These are phyloP conservation scores for Globisporangium nodosum DNA, from an alignment of 352 stramenopile species.

Conservation along the genomic window DNA sequence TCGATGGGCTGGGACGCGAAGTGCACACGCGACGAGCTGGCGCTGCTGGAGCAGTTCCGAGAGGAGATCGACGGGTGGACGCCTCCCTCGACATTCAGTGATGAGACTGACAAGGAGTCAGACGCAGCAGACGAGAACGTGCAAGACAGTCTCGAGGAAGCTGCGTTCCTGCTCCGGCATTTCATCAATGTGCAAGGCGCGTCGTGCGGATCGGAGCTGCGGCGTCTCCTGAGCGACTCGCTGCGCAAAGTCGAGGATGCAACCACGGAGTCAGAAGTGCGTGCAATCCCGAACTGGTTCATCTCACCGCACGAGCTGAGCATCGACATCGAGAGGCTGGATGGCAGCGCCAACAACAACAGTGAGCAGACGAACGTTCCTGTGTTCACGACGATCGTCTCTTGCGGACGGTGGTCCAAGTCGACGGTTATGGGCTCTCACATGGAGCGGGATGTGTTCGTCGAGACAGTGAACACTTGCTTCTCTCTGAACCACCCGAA, in stretches of 20 bases:
- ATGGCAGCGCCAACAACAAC: neutral
- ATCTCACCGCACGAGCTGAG: slow-evolving; percentile 84
- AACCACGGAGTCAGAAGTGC: neutral
- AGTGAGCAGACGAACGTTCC: neutral
- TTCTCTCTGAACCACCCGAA: slow-evolving; percentile 32
- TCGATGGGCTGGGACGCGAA: neutral
- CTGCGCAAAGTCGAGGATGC: neutral
- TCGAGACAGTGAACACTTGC: neutral
- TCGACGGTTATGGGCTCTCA: slow-evolving; percentile 23
- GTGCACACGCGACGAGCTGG: neutral
- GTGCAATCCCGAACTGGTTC: slow-evolving; percentile 26
- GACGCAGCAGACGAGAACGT: neutral
- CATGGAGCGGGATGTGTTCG: neutral
- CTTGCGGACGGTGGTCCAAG: slow-evolving; percentile 25
- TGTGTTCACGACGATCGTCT: slow-evolving; percentile 17
- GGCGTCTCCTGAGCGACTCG: neutral
- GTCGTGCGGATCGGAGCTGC: neutral
- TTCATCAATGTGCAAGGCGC: neutral
- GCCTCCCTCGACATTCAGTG: neutral
- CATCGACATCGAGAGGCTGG: slow-evolving; percentile 11
- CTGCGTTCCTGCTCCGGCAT: neutral
- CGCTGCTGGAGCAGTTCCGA: neutral
- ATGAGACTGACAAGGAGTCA: neutral
- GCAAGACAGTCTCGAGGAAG: neutral
- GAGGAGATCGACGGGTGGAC: neutral